Evolutionary conservation across 2,329 filamentous ascomycete genomes (phyloP).

Genomic region (Fragosphaeria purpurea): DNA sequence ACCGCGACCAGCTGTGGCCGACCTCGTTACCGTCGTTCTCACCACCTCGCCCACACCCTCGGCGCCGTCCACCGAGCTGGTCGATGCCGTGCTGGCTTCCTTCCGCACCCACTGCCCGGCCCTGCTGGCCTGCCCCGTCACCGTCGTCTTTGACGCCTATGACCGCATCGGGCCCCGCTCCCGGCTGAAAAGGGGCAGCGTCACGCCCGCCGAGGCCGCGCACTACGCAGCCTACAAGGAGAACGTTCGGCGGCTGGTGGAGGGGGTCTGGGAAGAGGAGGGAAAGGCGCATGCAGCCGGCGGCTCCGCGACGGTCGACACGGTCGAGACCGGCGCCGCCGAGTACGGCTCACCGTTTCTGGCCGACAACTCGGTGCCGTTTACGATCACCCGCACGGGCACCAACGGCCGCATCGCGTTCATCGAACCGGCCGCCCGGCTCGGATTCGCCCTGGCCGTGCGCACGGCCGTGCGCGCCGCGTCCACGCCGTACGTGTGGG

Average conservation of each 20-base stretch:
- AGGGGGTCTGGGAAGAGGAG: conserved; percentile 10
- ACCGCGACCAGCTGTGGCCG: background rate
- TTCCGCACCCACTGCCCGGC: conserved; percentile 32
- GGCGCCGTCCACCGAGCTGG: conserved; percentile 39
- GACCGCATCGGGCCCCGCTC: conserved; percentile 33
- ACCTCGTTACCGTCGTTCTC: conserved; percentile 34
- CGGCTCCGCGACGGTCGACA: background rate
- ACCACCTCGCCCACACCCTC: conserved; percentile 48
- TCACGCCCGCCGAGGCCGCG: conserved; percentile 34
- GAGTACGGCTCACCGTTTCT: conserved; percentile 33
- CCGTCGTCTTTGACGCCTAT: conserved; percentile 43
- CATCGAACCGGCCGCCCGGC: conserved; percentile 33
- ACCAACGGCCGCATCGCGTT: conserved; percentile 31
- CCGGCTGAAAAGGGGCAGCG: conserved; percentile 43
- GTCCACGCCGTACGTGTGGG: conserved; percentile 42
- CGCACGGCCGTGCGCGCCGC: conserved; percentile 38
- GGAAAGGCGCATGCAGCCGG: background rate
- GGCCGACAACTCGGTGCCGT: conserved; percentile 25
- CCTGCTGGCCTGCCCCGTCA: conserved; percentile 32
- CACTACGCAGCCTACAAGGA: conserved; percentile 35
- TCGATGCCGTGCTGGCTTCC: conserved; percentile 35
- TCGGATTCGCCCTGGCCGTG: conserved; percentile 45
- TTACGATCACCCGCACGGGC: conserved; percentile 24
- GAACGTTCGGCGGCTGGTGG: conserved; percentile 34
- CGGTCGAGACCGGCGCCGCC: conserved; percentile 23